Evolutionary conservation across 1,284 basidiomycete genomes (phyloP), one percentile per base, ranked within the genome.

Genomic region (Melampsora americana): DNA sequence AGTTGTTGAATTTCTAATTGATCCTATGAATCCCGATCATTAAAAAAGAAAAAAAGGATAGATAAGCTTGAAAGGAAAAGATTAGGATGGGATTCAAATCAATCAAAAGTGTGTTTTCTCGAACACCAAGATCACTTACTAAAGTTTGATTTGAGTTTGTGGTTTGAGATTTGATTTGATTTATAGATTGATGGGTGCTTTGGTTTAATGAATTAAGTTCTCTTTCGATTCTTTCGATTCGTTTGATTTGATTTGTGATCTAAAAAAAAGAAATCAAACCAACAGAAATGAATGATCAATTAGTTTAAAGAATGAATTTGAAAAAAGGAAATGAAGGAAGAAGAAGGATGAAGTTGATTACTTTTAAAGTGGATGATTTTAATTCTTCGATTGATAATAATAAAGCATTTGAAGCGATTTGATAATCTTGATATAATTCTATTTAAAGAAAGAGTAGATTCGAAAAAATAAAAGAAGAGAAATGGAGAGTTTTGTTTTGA

Each of bases 171-270:
- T 56, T 6, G 26, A 28, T 56, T 56, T 42, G 4, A 12, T 56
- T 12, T 1, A n/a, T 56, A 7, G 53, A 56, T 56, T n/a, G 53
- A 18, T 4, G 11, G 11, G 20, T n/a, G 18, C 6, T 16, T 9
- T 23, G 5, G 53, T 56, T 28, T 23, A 56, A 23, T 9, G n/a
- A 5, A 23, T 12, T 6, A 2, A 56, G 6, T 7, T 56, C 53
- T 56, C 53, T n/a, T 56, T 56, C 53, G 26, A 56, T 28, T 23
- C 53, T n/a, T 28, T 56, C 53, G 53, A 56, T 56, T 18, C 53
- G 53, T 28, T 56, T 56, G n/a, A 56, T 14, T 28, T 56, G 53
- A 56, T 56, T 56, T n/a, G 53, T 56, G 14, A 56, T 56, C 53
- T 56, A 12, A 20, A 23, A 28, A 56, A 56, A n/a, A 56, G 11